Evolutionary conservation across 495 filamentous ascomycete species (phyloP).

Genomic region (Elaphomyces granulatus): DNA sequence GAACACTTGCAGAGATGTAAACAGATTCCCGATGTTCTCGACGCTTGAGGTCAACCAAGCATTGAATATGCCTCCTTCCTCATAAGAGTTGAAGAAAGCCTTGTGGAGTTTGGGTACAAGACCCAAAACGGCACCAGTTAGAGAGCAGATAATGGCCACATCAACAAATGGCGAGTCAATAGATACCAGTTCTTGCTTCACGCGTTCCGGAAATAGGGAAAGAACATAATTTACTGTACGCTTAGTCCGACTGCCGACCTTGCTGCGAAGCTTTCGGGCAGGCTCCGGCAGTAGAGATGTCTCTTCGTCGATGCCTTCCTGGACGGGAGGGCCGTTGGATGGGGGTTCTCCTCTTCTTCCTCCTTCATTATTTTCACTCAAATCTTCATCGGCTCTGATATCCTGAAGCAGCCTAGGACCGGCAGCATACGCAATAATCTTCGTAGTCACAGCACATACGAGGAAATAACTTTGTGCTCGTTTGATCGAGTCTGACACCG

Average conservation of each 20-base stretch:
- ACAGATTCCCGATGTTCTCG: constrained; percentile 52
- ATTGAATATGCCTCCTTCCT: constrained; percentile 54
- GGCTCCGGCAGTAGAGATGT: constrained; percentile 34
- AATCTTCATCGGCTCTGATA: constrained; percentile 14
- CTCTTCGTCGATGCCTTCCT: constrained; percentile 28
- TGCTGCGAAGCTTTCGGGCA: constrained; percentile 11
- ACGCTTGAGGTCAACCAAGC: constrained; percentile 58
- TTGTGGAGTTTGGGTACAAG: constrained; percentile 46
- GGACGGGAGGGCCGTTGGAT: constrained; percentile 5
- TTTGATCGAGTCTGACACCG: constrained; percentile 35
- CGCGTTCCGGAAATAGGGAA: constrained; percentile 6
- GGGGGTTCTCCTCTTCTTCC: constrained; percentile 13
- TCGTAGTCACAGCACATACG: constrained; percentile 46
- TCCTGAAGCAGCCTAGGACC: constrained; percentile 40
- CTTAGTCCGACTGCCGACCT: constrained; percentile 8
- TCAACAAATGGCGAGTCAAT: constrained; percentile 38
- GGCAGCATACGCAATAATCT: constrained; percentile 48
- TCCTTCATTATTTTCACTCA: constrained; percentile 10
- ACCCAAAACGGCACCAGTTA: constrained; percentile 46
- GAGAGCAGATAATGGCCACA: constrained; percentile 49
- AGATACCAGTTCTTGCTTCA: constrained; percentile 7
- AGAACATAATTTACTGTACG: constrained; percentile 1
- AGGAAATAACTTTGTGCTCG: constrained; percentile 61
- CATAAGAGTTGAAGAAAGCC: constrained; percentile 47
- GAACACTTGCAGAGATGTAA: constrained; percentile 57